Evolutionary conservation across 1,284 basidiomycete species (phyloP), one percentile per base, ranked within the genome.

Genomic region (Leccinum insigne): DNA sequence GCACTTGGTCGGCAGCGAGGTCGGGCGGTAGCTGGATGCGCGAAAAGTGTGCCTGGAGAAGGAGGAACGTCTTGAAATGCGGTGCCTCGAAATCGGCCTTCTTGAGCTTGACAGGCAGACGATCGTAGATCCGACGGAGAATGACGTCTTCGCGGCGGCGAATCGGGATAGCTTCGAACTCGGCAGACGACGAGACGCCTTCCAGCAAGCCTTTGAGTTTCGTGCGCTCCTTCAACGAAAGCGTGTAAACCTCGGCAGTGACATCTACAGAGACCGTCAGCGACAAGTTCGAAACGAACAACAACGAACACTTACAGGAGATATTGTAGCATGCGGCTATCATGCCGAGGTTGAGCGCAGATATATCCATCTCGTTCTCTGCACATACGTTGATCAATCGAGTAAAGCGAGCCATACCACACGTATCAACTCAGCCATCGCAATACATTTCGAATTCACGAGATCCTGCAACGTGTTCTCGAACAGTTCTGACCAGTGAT

Each of bases 41-140:
- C 6, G 94, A 94, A 82, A 99, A 99, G 80, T 99, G 97, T 1
- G 98, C 96, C 77, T 99, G 96, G 0, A 99, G 84, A 5, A 99
- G 86, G 23, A 99, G 83, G 88, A 97, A 98, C 0, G 95, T 97
- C 83, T 99, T 99, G 90, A 99, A 98, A 77, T 97, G 92, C 0
- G 97, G 97, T 29, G 92, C 93, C 73, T 95, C 92, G 78, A 95
- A 98, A 80, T 98, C 93, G 66, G 85, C 86, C 1, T 78, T 78
- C 64, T 95, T 90, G 52, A 99, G 84, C 82, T 99, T 99, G 80
- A 98, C 94, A 1, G 97, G 97, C 3, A 58, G 35, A 21, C 58
- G 18, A 13, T 58, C 58, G 13, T 0, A 99, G 69, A 98, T 93
- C 13, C 94, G 88, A 58, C 88, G 88, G 16, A 96, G 85, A 1